phyloP scores from a whole-genome alignment of 805 yeast species.

The Lipomyces yamadae region DNA sequence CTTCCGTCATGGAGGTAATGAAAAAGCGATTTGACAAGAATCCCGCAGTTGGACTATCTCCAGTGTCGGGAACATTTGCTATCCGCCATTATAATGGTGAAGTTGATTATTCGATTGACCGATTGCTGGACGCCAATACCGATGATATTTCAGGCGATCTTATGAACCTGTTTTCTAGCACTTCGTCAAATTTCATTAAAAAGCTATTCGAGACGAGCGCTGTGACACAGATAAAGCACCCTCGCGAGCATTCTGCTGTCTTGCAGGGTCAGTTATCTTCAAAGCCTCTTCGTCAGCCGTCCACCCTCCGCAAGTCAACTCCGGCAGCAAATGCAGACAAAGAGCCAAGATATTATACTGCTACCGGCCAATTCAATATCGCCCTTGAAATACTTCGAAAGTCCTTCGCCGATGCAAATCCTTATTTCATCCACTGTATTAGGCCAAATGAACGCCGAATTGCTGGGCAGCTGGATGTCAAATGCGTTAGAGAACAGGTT shows the following conservation, averaged over 20 bases:
- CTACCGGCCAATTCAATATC: slow-evolving; percentile 45
- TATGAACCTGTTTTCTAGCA: slow-evolving; percentile 47
- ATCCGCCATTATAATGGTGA: slow-evolving; percentile 64
- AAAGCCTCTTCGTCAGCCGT: slow-evolving; percentile 50
- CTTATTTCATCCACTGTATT: slow-evolving; percentile 50
- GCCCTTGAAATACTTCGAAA: slow-evolving; percentile 48
- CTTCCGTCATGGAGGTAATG: slow-evolving; percentile 44
- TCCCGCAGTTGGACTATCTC: slow-evolving; percentile 25
- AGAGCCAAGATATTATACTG: slow-evolving; percentile 34
- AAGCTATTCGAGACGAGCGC: slow-evolving; percentile 46
- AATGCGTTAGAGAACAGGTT: slow-evolving; percentile 51
- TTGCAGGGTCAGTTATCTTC: slow-evolving; percentile 49
- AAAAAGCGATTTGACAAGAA: slow-evolving; percentile 45
- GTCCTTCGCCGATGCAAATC: slow-evolving; percentile 48
- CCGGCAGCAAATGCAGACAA: slow-evolving; percentile 32
- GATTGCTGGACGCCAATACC: slow-evolving; percentile 57
- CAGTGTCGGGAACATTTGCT: slow-evolving; percentile 47
- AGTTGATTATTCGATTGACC: slow-evolving; percentile 59
- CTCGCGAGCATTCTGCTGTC: slow-evolving; percentile 43
- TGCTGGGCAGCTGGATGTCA: slow-evolving; percentile 49
- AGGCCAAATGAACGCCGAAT: slow-evolving; percentile 51
- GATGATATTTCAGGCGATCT: slow-evolving; percentile 56
- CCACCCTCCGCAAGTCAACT: slow-evolving; percentile 40
- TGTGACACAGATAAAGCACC: slow-evolving; percentile 45
- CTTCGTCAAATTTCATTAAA: slow-evolving; percentile 48